Evolutionary conservation across 208 protist species (phyloP), one percentile per base, ranked within the genome.

Genomic region (Kentomonas sorsogonicus): DNA sequence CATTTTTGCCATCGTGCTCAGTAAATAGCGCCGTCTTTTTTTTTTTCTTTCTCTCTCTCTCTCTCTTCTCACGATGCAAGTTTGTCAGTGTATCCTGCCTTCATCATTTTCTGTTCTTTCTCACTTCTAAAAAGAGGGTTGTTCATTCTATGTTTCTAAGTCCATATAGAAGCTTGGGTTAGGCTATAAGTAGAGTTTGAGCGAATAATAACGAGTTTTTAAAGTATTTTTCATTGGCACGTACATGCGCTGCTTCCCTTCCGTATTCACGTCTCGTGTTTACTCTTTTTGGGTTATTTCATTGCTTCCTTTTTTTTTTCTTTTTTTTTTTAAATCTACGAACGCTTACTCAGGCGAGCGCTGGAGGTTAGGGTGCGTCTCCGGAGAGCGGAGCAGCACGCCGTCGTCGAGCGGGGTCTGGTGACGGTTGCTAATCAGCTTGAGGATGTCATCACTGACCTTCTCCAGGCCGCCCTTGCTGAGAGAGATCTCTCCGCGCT

Each of bases 321-420:
- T 41, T 40, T 67, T 34, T 57, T 73, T 30, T 54, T 55, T 13
- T 34, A 18, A 0, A 20, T 41, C 15, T 55, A 46, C 40, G 36
- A 20, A n/a, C 15, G 6, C 18, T 69, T 81, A 94, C 66, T 94
- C 87, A 0, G 69, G 60, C 13, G 87, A 94, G 23, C 81, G 75
- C 76, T 94, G 87, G 59, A 94, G 69, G 63, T 86, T 88, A 25
- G 87, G 87, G 72, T 91, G 81, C 0, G 83, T 89, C 29, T 91
- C 78, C 15, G 45, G 55, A 18, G 79, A 83, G 25, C 60, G 77
- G 40, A 94, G 61, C 53, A 85, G 66, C 34, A 69, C 57, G 25
- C 83, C 83, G 26, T 94, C 81, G 54, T 89, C 80, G 34, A 94
- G 53, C 30, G 87, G 87, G 15, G 87, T 94, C 66, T 88, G 83